Evolutionary conservation across 2,329 filamentous ascomycete genomes (phyloP).

Genomic region (Verticillium nonalfalfae): DNA sequence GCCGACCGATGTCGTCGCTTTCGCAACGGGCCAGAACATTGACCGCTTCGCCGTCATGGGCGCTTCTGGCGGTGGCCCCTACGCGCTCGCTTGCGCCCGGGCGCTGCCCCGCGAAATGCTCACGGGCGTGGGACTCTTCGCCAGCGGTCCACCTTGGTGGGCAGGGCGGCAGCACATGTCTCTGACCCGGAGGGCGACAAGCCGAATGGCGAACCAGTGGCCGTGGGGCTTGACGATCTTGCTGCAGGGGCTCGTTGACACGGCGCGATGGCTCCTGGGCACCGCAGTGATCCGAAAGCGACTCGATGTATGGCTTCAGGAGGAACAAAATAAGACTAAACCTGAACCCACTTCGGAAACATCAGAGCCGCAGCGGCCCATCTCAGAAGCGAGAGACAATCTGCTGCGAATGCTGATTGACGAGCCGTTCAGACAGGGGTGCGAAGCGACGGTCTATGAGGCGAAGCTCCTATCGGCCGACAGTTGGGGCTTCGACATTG

Average conservation of each 20-base stretch:
- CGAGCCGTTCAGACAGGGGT: slow-evolving; percentile 21
- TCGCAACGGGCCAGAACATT: slow-evolving; percentile 19
- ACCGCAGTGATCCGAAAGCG: slow-evolving; percentile 6
- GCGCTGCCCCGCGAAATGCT: slow-evolving; percentile 20
- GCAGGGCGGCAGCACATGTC: slow-evolving; percentile 23
- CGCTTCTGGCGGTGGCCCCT: slow-evolving; percentile 27
- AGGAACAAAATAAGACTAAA: background rate
- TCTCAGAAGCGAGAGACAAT: slow-evolving; percentile 2
- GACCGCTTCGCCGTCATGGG: slow-evolving; percentile 24
- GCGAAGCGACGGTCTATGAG: slow-evolving; percentile 18
- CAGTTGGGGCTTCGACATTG: slow-evolving; percentile 22
- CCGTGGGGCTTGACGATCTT: slow-evolving; percentile 6
- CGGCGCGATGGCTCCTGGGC: slow-evolving; percentile 9
- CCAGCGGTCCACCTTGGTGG: slow-evolving; percentile 24
- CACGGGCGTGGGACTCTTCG: slow-evolving; percentile 28
- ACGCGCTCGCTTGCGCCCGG: slow-evolving; percentile 26
- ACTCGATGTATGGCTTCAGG: background rate
- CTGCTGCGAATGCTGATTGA: slow-evolving; percentile 16
- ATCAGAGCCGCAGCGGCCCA: background rate
- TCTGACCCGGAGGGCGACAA: background rate
- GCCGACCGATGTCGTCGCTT: slow-evolving; percentile 22
- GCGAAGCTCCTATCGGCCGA: slow-evolving; percentile 15
- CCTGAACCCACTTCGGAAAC: background rate
- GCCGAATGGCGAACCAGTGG: slow-evolving; percentile 3
- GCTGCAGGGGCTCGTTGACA: slow-evolving; percentile 17